Conservation (phyloP, 179 eudicot genomes). For the Camellia oleifera region DNA sequence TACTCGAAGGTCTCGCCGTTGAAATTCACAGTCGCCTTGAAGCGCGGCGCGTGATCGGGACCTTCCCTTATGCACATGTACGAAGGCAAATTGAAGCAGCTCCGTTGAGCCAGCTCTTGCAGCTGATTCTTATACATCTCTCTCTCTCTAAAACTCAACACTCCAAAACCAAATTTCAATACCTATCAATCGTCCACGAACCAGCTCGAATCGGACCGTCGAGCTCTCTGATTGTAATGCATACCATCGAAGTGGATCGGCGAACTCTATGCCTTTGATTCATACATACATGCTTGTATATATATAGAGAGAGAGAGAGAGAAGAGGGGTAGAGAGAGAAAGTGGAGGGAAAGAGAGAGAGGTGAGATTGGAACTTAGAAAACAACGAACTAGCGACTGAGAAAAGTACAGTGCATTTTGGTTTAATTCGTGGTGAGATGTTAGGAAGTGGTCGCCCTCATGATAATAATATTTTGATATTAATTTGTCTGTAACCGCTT, state of each 20-base stretch:
- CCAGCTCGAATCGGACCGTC: too few relatives aligned
- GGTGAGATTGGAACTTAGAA: conserved; percentile 1
- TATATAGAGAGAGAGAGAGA: not conserved
- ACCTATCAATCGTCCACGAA: too few relatives aligned
- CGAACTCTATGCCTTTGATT: too few relatives aligned
- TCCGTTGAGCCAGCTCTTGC: conserved; percentile 29
- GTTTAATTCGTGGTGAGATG: not conserved
- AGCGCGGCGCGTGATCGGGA: conserved; percentile 37
- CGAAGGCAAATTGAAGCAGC: conserved; percentile 34
- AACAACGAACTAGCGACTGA: conserved; percentile 4
- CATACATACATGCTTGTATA: too few relatives aligned
- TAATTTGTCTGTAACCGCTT: too few relatives aligned
- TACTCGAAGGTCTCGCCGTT: conserved; percentile 30
- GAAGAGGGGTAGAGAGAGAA: not conserved
- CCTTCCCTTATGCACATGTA: conserved; percentile 30
- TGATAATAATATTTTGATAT: not conserved
- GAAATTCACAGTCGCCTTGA: conserved; percentile 30
- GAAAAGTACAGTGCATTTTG: conserved; percentile 2
- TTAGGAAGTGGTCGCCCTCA: conserved; percentile 6
- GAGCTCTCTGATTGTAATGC: too few relatives aligned
- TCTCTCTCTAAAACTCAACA: not conserved
- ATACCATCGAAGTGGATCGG: too few relatives aligned
- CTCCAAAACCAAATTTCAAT: too few relatives aligned
- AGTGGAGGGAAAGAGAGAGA: not conserved
- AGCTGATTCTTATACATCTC: conserved; percentile 36